phyloP scores from a whole-genome alignment of 1,284 basidiomycete genomes.

The Boletus coffeatus region DNA sequence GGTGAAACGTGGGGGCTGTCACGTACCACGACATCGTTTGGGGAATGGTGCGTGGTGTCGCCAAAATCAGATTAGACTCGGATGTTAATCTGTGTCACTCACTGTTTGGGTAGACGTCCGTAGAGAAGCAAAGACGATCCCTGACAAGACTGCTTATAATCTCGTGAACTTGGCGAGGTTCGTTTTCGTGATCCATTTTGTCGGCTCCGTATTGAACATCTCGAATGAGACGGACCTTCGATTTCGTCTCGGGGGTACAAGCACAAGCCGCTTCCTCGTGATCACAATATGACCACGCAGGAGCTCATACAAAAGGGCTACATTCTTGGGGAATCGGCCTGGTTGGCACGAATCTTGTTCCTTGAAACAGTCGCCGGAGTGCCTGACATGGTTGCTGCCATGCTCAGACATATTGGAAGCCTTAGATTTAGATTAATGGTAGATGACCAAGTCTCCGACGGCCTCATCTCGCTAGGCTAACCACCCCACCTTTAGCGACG shows the following conservation, averaged over 20 bases:
- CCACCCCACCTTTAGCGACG: constrained; percentile 48
- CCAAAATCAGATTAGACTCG: no score
- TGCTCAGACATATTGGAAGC: constrained; percentile 77
- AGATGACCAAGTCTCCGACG: constrained; percentile 15
- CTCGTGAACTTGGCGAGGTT: constrained; percentile 58
- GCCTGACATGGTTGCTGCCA: constrained; percentile 91
- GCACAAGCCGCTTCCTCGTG: constrained; percentile 59
- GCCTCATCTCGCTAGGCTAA: constrained; percentile 9
- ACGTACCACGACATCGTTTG: constrained; percentile 5
- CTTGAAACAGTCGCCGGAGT: constrained; percentile 91
- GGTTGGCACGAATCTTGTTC: constrained; percentile 85
- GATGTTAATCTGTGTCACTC: no score
- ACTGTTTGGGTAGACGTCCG: constrained; percentile 36
- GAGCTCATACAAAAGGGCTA: constrained; percentile 72
- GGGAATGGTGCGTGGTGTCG: constrained; percentile 7
- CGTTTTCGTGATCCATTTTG: constrained; percentile 6
- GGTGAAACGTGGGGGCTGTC: constrained; percentile 6
- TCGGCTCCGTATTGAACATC: constrained; percentile 7
- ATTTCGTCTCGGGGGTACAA: constrained; percentile 79
- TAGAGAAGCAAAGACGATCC: constrained; percentile 55
- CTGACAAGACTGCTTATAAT: constrained; percentile 68
- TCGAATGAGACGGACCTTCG: constrained; percentile 54
- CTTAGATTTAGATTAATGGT: constrained; percentile 69
- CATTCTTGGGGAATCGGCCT: constrained; percentile 67
- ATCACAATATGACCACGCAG: constrained; percentile 56